Evolutionary conservation across 2,329 filamentous ascomycete species (phyloP).

Genomic region (Colletotrichum sp.): DNA sequence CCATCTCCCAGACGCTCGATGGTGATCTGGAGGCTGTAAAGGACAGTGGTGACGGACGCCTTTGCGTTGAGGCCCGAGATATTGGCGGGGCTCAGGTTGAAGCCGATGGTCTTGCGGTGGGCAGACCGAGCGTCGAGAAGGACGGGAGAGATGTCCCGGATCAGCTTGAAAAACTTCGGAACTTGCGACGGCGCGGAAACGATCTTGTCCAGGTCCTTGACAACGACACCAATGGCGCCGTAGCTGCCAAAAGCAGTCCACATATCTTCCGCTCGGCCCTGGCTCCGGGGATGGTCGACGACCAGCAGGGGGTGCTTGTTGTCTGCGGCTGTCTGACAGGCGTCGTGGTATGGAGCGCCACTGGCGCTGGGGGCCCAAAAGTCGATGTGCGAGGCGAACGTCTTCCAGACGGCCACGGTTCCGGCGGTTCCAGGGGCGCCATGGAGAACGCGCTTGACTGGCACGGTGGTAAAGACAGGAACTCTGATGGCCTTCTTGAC

Average conservation of each 20-base stretch:
- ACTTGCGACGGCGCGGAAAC: neutral
- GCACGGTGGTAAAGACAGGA: neutral
- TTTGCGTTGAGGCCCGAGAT: neutral
- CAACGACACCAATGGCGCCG: neutral
- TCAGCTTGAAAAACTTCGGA: rapidly evolving
- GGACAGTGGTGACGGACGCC: neutral
- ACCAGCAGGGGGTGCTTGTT: neutral
- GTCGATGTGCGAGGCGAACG: neutral
- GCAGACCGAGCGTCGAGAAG: neutral
- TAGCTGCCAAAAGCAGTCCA: neutral
- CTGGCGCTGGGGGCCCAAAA: neutral
- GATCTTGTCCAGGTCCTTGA: neutral
- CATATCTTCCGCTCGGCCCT: neutral
- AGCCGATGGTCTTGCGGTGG: neutral
- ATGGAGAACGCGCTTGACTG: neutral
- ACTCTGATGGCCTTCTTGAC: neutral
- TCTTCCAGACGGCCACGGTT: neutral
- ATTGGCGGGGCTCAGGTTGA: neutral
- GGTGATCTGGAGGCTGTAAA: neutral
- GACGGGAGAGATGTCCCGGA: neutral
- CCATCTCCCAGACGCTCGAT: neutral
- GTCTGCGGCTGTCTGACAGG: neutral
- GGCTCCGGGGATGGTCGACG: neutral
- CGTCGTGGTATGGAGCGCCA: neutral
- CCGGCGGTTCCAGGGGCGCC: neutral